Evolutionary conservation across 1,139 yeast genomes (phyloP), one percentile per base, ranked within the genome.

Genomic region (Geotrichum klebahnii): DNA sequence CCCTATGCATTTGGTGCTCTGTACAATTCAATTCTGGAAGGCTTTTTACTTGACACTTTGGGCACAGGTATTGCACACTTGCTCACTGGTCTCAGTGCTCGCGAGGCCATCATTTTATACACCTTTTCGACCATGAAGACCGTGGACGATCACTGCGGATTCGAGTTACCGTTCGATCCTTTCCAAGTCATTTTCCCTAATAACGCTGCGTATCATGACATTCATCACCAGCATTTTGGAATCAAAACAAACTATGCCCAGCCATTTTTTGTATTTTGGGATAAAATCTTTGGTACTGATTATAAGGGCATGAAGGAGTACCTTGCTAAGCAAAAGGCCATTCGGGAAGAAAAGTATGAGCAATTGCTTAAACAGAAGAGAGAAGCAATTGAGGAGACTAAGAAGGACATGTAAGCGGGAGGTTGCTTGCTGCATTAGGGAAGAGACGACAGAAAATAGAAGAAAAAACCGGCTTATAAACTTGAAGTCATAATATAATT

Each of bases 71-170:
- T 90, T 39, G 94, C 96, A 0, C 76, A 81, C 51, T 59, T 86
- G 28, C 58, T 78, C 14, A 77, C 86, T 1, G 75, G 77, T 1
- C 72, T 92, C 59, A 70, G 86, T 2, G 84, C 89, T 45, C 79
- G 96, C 53, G 97, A 92, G 69, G 72, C 83, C 47, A 73, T 85
- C 32, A 59, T 84, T 19, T 72, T 92, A 53, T 92, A 76, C 69
- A 82, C 92, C 2, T 87, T 92, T 67, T 86, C 96, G 14, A 92
- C 98, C 4, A 69, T 92, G 77, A 92, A 92, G 69, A 92, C 98
- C 1, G 96, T 92, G 47, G 98, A 92, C 67, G 98, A 92, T 67
- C 98, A 92, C 68, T 92, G 97, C 68, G 98, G 98, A 17, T 92
- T 90, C 68, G 81, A 89, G 43, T 72, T 92, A 53, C 98, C 97